Base-by-base conservation (phyloP, 306 rosid species). In the Adenanthera pavonina region DNA sequence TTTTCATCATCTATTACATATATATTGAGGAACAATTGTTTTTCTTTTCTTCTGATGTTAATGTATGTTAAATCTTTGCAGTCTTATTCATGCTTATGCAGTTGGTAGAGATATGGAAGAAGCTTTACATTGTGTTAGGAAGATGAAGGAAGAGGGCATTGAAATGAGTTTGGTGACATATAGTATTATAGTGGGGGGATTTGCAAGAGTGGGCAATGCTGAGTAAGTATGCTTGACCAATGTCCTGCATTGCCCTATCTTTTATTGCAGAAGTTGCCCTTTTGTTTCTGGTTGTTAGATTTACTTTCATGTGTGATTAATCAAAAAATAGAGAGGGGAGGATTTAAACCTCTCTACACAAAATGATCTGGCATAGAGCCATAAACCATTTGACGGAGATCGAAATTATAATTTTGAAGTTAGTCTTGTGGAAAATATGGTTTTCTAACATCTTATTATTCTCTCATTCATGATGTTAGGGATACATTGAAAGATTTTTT, bases 21-120 rank as follows among this genome's bases (percentile, higher is more conserved):
- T 76, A 30, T 15, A 44, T 69, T 76, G 74, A 57, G 70, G 49
- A 59, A 78, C 49, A 47, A 2, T 70, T 53, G 44, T 70, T 74
- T 36, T 43, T 78, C 48, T 9, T 78, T 54, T 67, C 71, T 71
- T 76, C 79, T 46, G 78, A 77, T 66, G 69, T 87, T 85, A 53
- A 72, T 74, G 30, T 43, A 38, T 72, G 77, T 87, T 72, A 81
- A 87, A 80, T 85, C 62, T 72, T 69, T 89, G 97, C 99, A 95
- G 99, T 92, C 97, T 93, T 84, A 92, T 95, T 88, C 97, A 95
- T 78, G 99, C 99, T 81, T 95, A 95, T 89, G 97, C 97, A 88
- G 97, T 93, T 87, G 98, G 97, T 79, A 91, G 97, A 93, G 99
- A 95, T 85, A 95, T 95, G 99, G 98, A 90, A 77, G 99, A 95